Base-by-base conservation (phyloP, 2,329 filamentous ascomycete species). In the Pestalotiopsis fici region DNA sequence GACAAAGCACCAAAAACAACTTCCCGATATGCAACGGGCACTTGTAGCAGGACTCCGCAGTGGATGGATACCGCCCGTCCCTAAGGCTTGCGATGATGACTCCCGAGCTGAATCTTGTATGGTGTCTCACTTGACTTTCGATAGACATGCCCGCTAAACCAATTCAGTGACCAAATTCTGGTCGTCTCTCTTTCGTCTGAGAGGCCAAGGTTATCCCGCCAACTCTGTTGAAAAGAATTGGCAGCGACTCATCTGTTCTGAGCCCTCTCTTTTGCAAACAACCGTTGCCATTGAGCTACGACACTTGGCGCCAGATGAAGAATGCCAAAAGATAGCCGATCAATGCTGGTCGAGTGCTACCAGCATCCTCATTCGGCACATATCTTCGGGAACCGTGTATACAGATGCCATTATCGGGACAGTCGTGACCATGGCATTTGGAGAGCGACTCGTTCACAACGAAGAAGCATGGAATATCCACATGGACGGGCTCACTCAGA, bases 341-440 rank as follows among this genome's bases (percentile, higher is more conserved):
- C 21, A 64, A 3, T 66, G 70, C 54, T 71, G 65, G 11, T 72
- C 67, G 13, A 69, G 65, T 23, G 74, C 74, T 5, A 67, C 71
- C 0, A 68, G 69, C 23, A 65, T 69, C 23, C 70, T 74, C 27
- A 73, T 74, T 28, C 61, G 70, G 13, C 69, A 63, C 31, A 71
- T 76, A 15, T 54, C 55, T 2, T 71, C 70, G 2, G 64, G 66
- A 23, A 39, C 27, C 25, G 67, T 67, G 4, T 65, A 66, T 6
- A 71, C 69, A 6, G 73, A 74, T 65, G 71, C 71, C 9, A 68
- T 76, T 57, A 67, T 76, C 2, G 71, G 57, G 9, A 66, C 74
- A 1, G 72, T 75, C 15, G 27, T 67, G 35, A 75, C 71, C 1
- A 73, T 76, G 69, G 72, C 70, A 4, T 72, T 76, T 54, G 71